Base-by-base conservation (phyloP, 176 grass and related monocot genomes). In the Saccharum officinarum region DNA sequence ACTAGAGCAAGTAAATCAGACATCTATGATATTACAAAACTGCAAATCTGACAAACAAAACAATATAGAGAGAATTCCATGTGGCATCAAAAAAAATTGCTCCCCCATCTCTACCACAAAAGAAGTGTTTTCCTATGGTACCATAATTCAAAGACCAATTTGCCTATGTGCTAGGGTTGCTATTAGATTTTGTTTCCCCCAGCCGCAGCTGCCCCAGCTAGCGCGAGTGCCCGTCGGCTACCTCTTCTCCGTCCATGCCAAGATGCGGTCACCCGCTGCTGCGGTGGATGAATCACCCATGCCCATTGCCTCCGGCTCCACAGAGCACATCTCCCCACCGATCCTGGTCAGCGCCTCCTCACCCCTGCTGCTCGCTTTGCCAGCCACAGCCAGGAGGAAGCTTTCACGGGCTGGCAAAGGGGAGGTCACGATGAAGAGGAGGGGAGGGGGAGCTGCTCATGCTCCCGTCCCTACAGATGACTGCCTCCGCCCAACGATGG, bases 161-260 rank as follows among this genome's bases (percentile, higher is more conserved):
- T 61, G 59, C 10, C 23, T 5, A 26, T 13, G n/a, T 62, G 59
- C 59, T 62, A n/a, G 26, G 59, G 59, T 5, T 12, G 59, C 59
- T 62, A 26, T 4, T 11, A 61, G 57, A 25, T 62, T 62, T 13
- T 0, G n/a, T 26, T 26, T 54, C 50, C 5, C 50, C 50, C 17
- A 7, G 7, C 1, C 49, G 5, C 50, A 7, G 16, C 50, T 5
- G 3, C 18, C 52, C 52, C 18, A 8, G 52, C 52, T 55, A 22
- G 18, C 18, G 7, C 52, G 17, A 90, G 69, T 90, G 90, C 87
- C 93, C 78, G 41, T 94, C 45, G 69, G 74, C 44, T 92, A 87
- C 36, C 30, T 95, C 78, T 63, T 90, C 77, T 83, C 82, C 46
- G 4, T 95, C 71, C 67, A 77, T 36, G 83, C 80, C 34, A 52